These are phyloP conservation scores for Earliella scabrosa DNA, from an alignment of 1,284 basidiomycete genomes.

Conservation along the genomic window DNA sequence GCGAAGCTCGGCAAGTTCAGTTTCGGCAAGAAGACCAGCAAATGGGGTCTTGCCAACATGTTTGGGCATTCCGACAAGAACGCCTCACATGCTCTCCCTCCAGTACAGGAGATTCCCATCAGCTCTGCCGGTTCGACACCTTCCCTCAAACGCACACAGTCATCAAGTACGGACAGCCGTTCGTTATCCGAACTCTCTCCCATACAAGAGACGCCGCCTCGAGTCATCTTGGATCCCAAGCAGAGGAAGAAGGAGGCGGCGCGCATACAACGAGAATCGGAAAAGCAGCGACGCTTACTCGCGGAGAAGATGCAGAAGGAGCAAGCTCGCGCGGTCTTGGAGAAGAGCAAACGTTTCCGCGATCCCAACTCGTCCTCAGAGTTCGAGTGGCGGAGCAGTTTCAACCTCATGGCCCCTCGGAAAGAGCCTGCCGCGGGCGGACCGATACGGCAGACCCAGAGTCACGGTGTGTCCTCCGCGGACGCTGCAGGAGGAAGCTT, in stretches of 20 bases:
- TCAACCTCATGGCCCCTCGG: slow-evolving; percentile 40
- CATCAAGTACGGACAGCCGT: slow-evolving; percentile 75
- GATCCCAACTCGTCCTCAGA: slow-evolving; percentile 54
- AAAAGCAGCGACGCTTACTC: slow-evolving; percentile 84
- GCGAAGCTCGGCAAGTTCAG: slow-evolving; percentile 61
- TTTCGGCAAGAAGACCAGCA: slow-evolving; percentile 69
- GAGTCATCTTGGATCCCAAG: slow-evolving; percentile 64
- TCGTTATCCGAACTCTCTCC: slow-evolving; percentile 61
- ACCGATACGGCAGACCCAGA: slow-evolving; percentile 61
- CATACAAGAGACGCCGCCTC: slow-evolving; percentile 37
- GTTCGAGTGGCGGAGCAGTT: slow-evolving; percentile 60
- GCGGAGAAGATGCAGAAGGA: slow-evolving; percentile 78
- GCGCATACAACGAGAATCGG: slow-evolving; percentile 82
- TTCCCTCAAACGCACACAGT: slow-evolving; percentile 86
- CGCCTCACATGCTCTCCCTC: slow-evolving; percentile 57
- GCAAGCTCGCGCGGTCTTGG: slow-evolving; percentile 93
- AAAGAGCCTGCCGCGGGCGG: slow-evolving; percentile 56
- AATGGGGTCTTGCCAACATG: slow-evolving; percentile 65
- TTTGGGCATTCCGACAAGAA: slow-evolving; percentile 80
- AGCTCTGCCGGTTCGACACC: slow-evolving; percentile 54
- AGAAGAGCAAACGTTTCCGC: slow-evolving; percentile 83
- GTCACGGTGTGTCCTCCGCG: slow-evolving; percentile 51
- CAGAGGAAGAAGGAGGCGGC: slow-evolving; percentile 92
- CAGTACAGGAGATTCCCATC: slow-evolving; percentile 71
- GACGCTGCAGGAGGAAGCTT: slow-evolving; percentile 66